Base-by-base conservation (phyloP, 805 yeast genomes). In the Candida argentea region DNA sequence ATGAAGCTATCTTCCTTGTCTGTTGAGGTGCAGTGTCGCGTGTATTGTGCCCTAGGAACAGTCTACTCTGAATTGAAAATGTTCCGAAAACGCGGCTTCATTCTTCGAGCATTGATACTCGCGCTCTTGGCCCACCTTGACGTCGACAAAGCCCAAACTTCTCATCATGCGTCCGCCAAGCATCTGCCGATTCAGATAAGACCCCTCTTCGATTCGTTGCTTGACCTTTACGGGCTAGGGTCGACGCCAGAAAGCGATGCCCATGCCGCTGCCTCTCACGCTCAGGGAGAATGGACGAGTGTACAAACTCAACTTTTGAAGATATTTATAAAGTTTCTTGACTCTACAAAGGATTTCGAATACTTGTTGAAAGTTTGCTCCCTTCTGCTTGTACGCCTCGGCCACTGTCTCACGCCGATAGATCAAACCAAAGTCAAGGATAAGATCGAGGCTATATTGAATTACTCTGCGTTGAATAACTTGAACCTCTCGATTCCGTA, bases 11-110 rank as follows among this genome's bases (percentile, higher is more conserved):
- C 44, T 3, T 58, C 58, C 23, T 37, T 61, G 41, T 40, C 36
- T 13, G 31, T 70, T 2, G 42, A 54, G 6, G 69, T 75, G 5
- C 86, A 78, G 42, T 65, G 76, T 31, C 58, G 70, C 24, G 65
- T 86, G 0, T 77, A 79, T 46, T 65, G 77, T 13, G 66, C 80
- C 0, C 53, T 87, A 36, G 79, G 91, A 0, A 46, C 72, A 2
- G 55, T 83, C 1, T 85, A 77, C 48, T 61, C 70, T 2, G 69
- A 66, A 17, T 57, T 85, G 26, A 74, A 75, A 1, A 63, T 80
- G 43, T 31, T 45, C 7, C 62, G 96, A 35, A 87, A 86, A 41
- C 65, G 74, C 37, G 73, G 82, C 0, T 73, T 87, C 36, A 65
- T 81, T 21, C 50, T 85, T 3, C 66, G 86, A 25, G 69, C 74